These are phyloP conservation scores for Rubroboletus pulcherrimus DNA, from an alignment of 768 basidiomycete species.

Conservation along the genomic window DNA sequence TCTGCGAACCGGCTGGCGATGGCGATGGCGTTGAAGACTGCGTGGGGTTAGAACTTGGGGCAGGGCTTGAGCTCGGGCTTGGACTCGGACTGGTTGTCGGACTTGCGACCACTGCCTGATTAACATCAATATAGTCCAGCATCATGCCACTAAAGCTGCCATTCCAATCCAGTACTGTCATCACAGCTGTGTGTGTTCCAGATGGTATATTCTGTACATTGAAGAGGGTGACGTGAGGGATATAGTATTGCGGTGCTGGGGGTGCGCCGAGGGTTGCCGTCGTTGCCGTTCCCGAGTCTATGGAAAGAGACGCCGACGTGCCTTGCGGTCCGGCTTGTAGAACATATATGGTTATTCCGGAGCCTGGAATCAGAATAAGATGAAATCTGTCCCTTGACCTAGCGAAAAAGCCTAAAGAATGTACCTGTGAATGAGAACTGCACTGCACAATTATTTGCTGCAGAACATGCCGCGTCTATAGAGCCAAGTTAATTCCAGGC, in stretches of 20 bases:
- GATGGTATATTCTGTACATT: slow-evolving; percentile 19
- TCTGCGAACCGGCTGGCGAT: neutral
- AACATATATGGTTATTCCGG: slow-evolving; percentile 29
- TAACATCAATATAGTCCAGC: slow-evolving; percentile 27
- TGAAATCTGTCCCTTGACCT: neutral
- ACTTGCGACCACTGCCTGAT: slow-evolving; percentile 16
- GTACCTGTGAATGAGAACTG: slow-evolving; percentile 25
- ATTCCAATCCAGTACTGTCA: slow-evolving; percentile 27
- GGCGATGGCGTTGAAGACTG: slow-evolving; percentile 1
- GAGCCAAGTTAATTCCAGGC: neutral
- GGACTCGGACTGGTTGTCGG: neutral
- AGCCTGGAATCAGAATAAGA: slow-evolving; percentile 11
- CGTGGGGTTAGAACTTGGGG: neutral
- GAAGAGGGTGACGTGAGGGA: slow-evolving; percentile 20
- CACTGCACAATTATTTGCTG: slow-evolving; percentile 23
- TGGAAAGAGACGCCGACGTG: slow-evolving; percentile 26
- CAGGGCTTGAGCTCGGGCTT: neutral
- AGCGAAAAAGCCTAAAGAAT: neutral
- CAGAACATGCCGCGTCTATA: slow-evolving; percentile 22
- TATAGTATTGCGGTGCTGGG: slow-evolving; percentile 23
- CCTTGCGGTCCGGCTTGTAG: slow-evolving; percentile 26
- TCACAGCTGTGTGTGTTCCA: slow-evolving; percentile 20
- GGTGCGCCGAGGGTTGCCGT: slow-evolving; percentile 23
- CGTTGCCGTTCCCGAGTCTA: slow-evolving; percentile 21
- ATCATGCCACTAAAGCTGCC: slow-evolving; percentile 27